Conservation (phyloP, 106 monocot species). For the Xerophyta viscosa region DNA sequence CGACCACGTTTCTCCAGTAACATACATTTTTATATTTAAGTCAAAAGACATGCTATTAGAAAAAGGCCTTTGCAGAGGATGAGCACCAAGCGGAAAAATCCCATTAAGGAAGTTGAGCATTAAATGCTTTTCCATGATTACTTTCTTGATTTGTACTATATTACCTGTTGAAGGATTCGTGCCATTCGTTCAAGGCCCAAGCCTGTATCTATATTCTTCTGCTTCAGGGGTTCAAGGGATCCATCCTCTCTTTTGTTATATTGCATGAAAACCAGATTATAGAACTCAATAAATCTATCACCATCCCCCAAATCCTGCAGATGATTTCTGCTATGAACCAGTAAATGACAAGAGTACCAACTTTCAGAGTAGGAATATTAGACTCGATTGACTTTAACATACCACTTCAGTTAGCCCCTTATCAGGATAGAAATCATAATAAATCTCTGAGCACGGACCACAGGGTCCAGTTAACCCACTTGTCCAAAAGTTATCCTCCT, state of each 20-base stretch:
- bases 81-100: too few relatives aligned
- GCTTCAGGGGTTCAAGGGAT: conserved; percentile 86
- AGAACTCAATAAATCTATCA: conserved; percentile 92
- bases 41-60: too few relatives aligned
- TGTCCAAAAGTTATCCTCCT: conserved; percentile 99
- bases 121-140: neutral
- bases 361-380: too few relatives aligned
- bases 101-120: neutral
- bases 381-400: too few relatives aligned
- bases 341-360: neutral
- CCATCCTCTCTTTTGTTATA: conserved; percentile 98
- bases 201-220: conserved; percentile 98
- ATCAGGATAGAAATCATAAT: conserved; percentile 96
- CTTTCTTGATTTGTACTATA: neutral
- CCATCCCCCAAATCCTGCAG: conserved; percentile 95
- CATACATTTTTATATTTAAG: too few relatives aligned
- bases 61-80: too few relatives aligned
- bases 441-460: conserved; percentile 99
- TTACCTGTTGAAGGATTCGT: conserved; percentile 96
- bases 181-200: conserved; percentile 99
- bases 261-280: conserved; percentile 99
- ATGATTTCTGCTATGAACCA: conserved; percentile 11
- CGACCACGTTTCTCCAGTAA: too few relatives aligned
- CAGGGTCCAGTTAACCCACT: conserved; percentile 94
- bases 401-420: conserved; percentile 60